phyloP scores from a whole-genome alignment of 2,329 filamentous ascomycete genomes.

The Ophiostoma himal-ulmi region DNA sequence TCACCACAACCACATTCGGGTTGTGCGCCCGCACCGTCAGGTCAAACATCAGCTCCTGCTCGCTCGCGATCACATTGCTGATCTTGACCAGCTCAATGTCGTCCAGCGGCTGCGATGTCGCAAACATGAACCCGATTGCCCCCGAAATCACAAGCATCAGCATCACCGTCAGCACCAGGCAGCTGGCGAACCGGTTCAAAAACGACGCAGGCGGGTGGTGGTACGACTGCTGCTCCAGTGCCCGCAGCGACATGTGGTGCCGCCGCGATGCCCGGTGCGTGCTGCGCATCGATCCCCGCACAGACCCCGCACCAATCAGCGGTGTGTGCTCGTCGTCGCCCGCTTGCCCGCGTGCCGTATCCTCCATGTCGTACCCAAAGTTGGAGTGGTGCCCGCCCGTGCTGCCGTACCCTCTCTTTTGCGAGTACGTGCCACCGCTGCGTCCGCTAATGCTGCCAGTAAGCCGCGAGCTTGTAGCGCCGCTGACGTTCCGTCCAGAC shows the following conservation, averaged over 20 bases:
- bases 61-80: conserved; percentile 83
- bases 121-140: conserved; percentile 81
- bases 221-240: conserved; percentile 68
- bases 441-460: conserved; percentile 33
- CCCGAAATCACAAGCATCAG: conserved; percentile 76
- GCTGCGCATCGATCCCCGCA: conserved; percentile 47
- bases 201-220: conserved; percentile 52
- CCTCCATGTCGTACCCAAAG: conserved; percentile 71
- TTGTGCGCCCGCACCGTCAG: conserved; percentile 83
- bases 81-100: conserved; percentile 75
- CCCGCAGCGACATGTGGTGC: conserved; percentile 52
- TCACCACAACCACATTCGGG: conserved; percentile 85
- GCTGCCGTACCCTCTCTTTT: conserved; percentile 20
- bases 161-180: conserved; percentile 75
- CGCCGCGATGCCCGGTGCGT: conserved; percentile 44
- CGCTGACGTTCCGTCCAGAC: conserved; percentile 56
- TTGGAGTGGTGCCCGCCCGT: conserved; percentile 39
- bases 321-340: conserved; percentile 87
- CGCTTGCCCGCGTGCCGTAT: conserved; percentile 51
- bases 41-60: conserved; percentile 93
- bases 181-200: conserved; percentile 73
- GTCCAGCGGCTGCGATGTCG: conserved; percentile 79
- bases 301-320: conserved; percentile 47
- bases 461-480: conserved; percentile 64
- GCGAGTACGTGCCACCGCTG: conserved; percentile 19